Evolutionary conservation across 257 asterid species (phyloP).

Genomic region (Solanum pimpinellifolium): DNA sequence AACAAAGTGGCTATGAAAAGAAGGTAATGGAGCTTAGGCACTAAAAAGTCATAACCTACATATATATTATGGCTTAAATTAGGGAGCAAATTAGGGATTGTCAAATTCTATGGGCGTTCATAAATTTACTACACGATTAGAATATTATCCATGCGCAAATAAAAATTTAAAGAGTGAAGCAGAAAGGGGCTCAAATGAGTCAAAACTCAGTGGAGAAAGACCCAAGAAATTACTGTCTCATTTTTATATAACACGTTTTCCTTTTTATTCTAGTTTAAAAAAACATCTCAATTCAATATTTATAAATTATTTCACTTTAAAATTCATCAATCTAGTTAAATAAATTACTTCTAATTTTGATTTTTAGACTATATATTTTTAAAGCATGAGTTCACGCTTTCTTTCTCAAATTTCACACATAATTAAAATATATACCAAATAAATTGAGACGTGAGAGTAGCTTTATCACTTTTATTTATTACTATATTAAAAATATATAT

Average conservation of each 20-base stretch:
- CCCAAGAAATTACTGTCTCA: neutral
- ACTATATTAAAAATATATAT: neutral
- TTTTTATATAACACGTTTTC: neutral
- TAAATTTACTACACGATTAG: neutral
- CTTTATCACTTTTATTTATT: neutral
- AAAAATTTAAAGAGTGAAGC: neutral
- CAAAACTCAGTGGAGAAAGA: neutral
- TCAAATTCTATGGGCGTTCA: neutral
- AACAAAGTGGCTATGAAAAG: neutral
- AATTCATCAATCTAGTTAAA: neutral
- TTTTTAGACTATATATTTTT: too few relatives aligned
- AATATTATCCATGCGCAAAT: neutral
- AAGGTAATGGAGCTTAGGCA: neutral
- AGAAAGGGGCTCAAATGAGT: neutral
- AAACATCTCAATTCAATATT: neutral
- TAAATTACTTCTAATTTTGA: neutral
- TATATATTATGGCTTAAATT: neutral
- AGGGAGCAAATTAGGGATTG: neutral
- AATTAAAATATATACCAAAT: neutral
- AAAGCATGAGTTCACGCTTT: rapidly evolving
- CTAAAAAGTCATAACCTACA: neutral
- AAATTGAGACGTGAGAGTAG: neutral
- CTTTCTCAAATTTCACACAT: neutral
- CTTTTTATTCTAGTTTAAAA: neutral
- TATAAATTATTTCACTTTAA: neutral